These are phyloP conservation scores for Fonsecaea multimorphosa DNA, from an alignment of 2,329 filamentous ascomycete species.

Conservation along the genomic window DNA sequence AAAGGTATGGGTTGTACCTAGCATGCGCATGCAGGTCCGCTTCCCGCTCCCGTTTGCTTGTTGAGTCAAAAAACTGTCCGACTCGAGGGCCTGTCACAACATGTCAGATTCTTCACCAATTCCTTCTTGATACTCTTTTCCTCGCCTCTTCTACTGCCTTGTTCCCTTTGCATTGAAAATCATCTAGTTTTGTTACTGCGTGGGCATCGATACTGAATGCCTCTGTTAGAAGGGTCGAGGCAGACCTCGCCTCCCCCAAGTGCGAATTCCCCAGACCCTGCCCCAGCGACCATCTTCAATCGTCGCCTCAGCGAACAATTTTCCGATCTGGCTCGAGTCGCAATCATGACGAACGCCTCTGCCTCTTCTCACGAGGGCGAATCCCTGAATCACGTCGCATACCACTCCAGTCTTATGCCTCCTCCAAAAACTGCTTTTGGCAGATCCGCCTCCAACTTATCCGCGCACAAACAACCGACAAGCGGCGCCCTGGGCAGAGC, in stretches of 20 bases:
- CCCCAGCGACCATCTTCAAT: conserved; percentile 12
- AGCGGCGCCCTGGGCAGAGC: conserved; percentile 58
- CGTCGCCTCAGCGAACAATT: conserved; percentile 32
- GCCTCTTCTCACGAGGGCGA: conserved; percentile 27
- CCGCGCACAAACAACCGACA: conserved; percentile 24
- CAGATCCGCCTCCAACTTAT: conserved; percentile 21
- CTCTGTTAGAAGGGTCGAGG: conserved; percentile 34
- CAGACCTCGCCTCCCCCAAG: conserved; percentile 22
- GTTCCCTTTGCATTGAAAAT: conserved; percentile 1
- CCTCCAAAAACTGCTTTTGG: conserved; percentile 35
- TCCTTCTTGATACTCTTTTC: not conserved
- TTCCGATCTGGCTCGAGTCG: conserved; percentile 32
- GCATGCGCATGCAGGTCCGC: not conserved
- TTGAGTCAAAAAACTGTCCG: conserved; percentile 6
- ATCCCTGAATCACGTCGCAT: conserved; percentile 29
- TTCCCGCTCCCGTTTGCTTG: not conserved
- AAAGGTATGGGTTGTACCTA: not conserved
- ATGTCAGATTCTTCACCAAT: conserved; percentile 11
- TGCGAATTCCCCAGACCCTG: conserved; percentile 12
- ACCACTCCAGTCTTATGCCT: conserved; percentile 37
- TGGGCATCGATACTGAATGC: conserved; percentile 33
- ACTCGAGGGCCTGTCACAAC: conserved; percentile 1
- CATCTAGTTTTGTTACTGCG: not conserved
- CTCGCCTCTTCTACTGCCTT: conserved; percentile 7
- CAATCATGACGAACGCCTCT: conserved; percentile 36